Evolutionary conservation across 495 filamentous ascomycete genomes (phyloP), one percentile per base, ranked within the genome.

Genomic region (Annulohypoxylon nitens): DNA sequence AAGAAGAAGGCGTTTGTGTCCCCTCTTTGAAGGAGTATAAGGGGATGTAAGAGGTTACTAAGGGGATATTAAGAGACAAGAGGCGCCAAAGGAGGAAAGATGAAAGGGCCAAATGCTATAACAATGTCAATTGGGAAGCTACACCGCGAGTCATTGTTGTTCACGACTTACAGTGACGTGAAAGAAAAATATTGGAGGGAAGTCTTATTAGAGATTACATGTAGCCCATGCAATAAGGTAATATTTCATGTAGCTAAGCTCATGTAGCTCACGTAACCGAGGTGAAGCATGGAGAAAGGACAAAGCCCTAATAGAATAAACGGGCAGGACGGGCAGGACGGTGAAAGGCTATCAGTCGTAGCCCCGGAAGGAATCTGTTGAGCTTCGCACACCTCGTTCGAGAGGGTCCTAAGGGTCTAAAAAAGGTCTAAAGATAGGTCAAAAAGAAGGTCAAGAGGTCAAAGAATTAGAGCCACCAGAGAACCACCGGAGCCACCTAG

Each of bases 91-190:
- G 39, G 39, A 51, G 53, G 50, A 59, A 63, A 70, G 62, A 14
- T 62, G 67, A 70, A 67, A 70, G 67, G 34, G 65, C 58, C 58
- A 78, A 78, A 74, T 26, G 76, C 76, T 78, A 60, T 18, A 63
- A 45, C 34, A 30, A 59, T 54, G 76, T 78, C 54, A 78, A 76
- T 74, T 67, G 64, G 68, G 59, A 65, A 55, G 58, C 63, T 57
- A 74, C 61, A 61, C 30, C 20, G 33, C 70, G 54, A 70, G 63
- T 64, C 57, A 58, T 68, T 68, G 37, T 65, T 41, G 51, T 26
- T 55, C 50, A 63, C 64, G 65, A 76, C 76, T 78, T 78, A 78
- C 76, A 78, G 66, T 71, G 76, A 76, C 67, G 71, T 57, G 71
- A 77, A 77, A 65, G 53, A 55, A 70, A 74, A 67, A 51, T 20